Conservation (phyloP, 2,329 filamentous ascomycete species). For the Colletotrichum coccodes region DNA sequence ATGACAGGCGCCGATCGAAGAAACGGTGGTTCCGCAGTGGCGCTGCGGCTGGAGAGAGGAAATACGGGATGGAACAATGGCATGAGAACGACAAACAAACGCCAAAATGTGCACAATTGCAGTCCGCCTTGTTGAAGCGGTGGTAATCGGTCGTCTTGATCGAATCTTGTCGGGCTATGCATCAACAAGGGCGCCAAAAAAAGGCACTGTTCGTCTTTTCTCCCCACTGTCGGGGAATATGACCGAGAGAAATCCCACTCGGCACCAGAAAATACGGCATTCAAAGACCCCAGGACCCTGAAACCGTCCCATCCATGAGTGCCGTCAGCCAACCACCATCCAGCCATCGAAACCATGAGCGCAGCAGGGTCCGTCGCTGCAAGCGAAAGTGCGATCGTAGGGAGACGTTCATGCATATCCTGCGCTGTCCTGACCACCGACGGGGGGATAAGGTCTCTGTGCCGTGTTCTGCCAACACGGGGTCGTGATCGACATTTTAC, state of each 20-base stretch:
- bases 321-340: background rate
- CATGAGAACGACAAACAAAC: background rate
- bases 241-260: background rate
- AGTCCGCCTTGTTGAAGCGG: background rate
- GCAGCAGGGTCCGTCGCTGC: background rate
- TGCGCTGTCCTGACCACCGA: background rate
- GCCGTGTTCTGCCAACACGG: constrained; percentile 12
- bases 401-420: constrained; percentile 5
- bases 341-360: background rate
- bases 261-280: background rate
- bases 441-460: background rate
- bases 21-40: constrained; percentile 14
- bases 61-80: background rate
- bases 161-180: background rate
- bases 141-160: background rate
- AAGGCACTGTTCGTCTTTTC: constrained; percentile 3
- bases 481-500: constrained; percentile 11
- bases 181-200: background rate
- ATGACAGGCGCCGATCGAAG: constrained; percentile 10
- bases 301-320: constrained; percentile 1
- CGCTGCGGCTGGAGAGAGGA: background rate
- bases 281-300: background rate
- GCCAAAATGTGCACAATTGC: background rate
- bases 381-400: background rate
- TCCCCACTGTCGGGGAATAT: background rate